Conservation (phyloP, 1,284 basidiomycete species). For the Trichosporon sp. region DNA sequence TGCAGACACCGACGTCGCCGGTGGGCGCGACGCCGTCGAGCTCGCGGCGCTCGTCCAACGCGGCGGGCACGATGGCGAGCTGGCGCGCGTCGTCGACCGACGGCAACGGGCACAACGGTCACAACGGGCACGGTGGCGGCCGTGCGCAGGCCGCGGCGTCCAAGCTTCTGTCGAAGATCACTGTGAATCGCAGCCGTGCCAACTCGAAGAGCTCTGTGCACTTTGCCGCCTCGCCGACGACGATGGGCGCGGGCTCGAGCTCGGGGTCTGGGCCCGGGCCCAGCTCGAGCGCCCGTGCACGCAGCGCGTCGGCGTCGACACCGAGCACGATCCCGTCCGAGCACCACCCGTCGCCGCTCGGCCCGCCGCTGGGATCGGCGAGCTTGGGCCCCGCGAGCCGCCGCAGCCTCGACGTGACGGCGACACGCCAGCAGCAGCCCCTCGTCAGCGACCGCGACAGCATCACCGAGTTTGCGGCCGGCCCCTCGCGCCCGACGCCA, state of each 20-base stretch:
- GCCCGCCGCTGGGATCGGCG: conserved; percentile 9
- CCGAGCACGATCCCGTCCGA: conserved; percentile 9
- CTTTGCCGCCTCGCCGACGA: conserved; percentile 21
- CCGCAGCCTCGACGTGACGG: conserved; percentile 12
- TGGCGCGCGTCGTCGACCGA: conserved; percentile 16
- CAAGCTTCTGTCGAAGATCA: conserved; percentile 38
- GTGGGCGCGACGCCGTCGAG: conserved; percentile 10
- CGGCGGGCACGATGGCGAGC: conserved; percentile 18
- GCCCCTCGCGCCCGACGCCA: neutral
- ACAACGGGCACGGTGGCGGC: conserved; percentile 9
- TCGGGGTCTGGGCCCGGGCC: neutral
- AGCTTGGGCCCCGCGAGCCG: conserved; percentile 4
- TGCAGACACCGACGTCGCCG: conserved; percentile 2
- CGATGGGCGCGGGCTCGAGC: conserved; percentile 1
- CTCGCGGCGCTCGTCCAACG: conserved; percentile 18
- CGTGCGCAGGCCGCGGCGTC: conserved; percentile 25
- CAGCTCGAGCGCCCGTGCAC: neutral
- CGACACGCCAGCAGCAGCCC: neutral
- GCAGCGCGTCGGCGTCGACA: conserved; percentile 11
- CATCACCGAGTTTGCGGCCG: neutral
- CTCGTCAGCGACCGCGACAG: neutral
- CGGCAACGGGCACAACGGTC: neutral
- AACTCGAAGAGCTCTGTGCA: conserved; percentile 24
- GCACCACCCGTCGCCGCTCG: conserved; percentile 12
- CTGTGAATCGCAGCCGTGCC: conserved; percentile 18